Base-by-base conservation (phyloP, 192 early-diverging fungal species). In the Podila verticillata region DNA sequence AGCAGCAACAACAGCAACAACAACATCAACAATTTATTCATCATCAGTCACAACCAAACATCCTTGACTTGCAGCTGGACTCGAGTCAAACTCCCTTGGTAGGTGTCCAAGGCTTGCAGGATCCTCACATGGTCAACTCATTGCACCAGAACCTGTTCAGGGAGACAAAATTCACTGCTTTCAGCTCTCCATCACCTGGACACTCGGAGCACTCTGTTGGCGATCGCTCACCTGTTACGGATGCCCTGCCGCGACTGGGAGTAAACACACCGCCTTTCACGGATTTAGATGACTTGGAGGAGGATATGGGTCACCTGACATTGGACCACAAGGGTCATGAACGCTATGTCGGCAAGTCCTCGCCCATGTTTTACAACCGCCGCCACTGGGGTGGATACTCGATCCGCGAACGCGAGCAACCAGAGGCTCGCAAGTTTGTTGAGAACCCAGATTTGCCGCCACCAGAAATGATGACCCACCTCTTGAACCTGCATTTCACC, bases 241-340 rank as follows among this genome's bases (percentile, higher is more conserved):
- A 80, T n/a, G 57, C 13, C 7, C 56, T 72, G 22, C 77, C 77
- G 0, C 58, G 39, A 30, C 35, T 80, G 7, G 65, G 66, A 8
- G 10, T 80, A 15, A 63, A 72, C 26, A 80, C 77, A 0, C 85
- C 88, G 3, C 81, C 78, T 3, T 66, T 88, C 15, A 49, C 48
- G 12, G 68, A 82, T 6, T 62, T 85, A 5, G 84, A 85, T 48
- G 84, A 79, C 59, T 56, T 89, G 51, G 88, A 91, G 61, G 89
- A 89, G 44, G 81, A 86, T 22, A 87, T 90, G 48, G 91, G 90
- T 1, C 87, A 91, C 49, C 70, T 95, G 54, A 89, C 92, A 3
- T 83, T 93, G 44, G 93, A 95, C 74, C 90, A 89, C 49, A 89
- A 89, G 48, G 92, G 92, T 20, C 90, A 89, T 26, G 82, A 92